Base-by-base conservation (phyloP, 83 land plant species). In the Picea abies region DNA sequence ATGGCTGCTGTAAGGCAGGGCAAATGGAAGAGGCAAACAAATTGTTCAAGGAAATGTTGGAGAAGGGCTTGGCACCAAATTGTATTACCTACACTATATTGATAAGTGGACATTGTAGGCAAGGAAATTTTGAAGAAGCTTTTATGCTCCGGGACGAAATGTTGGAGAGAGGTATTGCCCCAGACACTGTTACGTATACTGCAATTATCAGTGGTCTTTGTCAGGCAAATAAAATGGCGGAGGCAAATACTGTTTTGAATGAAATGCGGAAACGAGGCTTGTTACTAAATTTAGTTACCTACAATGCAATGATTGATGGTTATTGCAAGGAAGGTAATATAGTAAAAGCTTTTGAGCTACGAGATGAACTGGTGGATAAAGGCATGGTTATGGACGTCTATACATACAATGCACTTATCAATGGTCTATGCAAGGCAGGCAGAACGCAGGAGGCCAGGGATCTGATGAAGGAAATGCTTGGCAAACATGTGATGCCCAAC, bases 261-360 rank as follows among this genome's bases (percentile, higher is more conserved):
- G 85, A 88, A 79, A 94, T 96, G 95, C 80, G 82, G 29, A 83
- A 87, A 60, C 44, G 72, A 19, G 90, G 91, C 4, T 66, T 91
- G 66, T 65, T 68, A 23, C 91, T 92, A 69, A 90, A 92, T 83
- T 87, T 89, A 78, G 89, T 90, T 29, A 90, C 95, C n/a, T 94
- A 90, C 80, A 94, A 91, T 87, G 91, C 92, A 17, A 63, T 94
- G 85, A 92, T 96, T 76, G 91, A 91, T 68, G 98, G 97, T 10
- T 79, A 87, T 86, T 94, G 92, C 75, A 87, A 32, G 82, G 86
- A 64, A 29, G 95, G 95, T 39, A 83, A 93, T 78, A 83, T 84
- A 2, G 69, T 17, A 10, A 86, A 76, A 56, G 95, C 93, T 8
- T 88, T 91, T 82, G 62, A 86, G 25, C 62, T 93, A 70, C 78